Conservation (phyloP, 208 protist genomes). For the Kentomonas sorsogonicus region DNA sequence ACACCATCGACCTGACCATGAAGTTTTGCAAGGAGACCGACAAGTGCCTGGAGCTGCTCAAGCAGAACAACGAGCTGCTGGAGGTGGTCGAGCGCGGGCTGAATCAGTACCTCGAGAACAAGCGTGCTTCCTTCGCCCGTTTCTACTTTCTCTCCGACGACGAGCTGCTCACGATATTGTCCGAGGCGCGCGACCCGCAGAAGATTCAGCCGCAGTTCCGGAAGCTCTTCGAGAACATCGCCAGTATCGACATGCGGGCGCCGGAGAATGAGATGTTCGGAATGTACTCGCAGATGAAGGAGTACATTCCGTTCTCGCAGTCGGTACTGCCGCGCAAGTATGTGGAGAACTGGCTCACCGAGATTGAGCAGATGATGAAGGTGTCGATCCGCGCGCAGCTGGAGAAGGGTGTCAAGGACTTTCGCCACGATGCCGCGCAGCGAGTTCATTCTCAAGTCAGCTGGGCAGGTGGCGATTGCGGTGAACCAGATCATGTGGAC, state of each 20-base stretch:
- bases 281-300: conserved; percentile 94
- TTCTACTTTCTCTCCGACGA: conserved; percentile 94
- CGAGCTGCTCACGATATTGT: conserved; percentile 92
- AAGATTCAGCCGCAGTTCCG: conserved; percentile 95
- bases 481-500: conserved; percentile 95
- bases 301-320: conserved; percentile 92
- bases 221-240: conserved; percentile 96
- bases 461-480: conserved; percentile 90
- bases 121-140: conserved; percentile 90
- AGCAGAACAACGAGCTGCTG: conserved; percentile 92
- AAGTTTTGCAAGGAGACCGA: conserved; percentile 80
- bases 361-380: conserved; percentile 95
- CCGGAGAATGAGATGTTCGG: conserved; percentile 91
- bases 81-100: conserved; percentile 95
- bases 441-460: conserved; percentile 76
- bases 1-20: conserved; percentile 77
- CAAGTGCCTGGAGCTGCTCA: conserved; percentile 79
- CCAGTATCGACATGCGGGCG: conserved; percentile 84
- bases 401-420: conserved; percentile 74
- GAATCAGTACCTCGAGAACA: conserved; percentile 96
- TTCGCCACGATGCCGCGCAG: conserved; percentile 61
- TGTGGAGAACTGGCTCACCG: conserved; percentile 96
- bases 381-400: conserved; percentile 86
- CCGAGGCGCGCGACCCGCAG: conserved; percentile 92
- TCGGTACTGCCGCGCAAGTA: conserved; percentile 92